phyloP scores from a whole-genome alignment of 2,329 filamentous ascomycete genomes.

The Exophiala lecanii-corni region DNA sequence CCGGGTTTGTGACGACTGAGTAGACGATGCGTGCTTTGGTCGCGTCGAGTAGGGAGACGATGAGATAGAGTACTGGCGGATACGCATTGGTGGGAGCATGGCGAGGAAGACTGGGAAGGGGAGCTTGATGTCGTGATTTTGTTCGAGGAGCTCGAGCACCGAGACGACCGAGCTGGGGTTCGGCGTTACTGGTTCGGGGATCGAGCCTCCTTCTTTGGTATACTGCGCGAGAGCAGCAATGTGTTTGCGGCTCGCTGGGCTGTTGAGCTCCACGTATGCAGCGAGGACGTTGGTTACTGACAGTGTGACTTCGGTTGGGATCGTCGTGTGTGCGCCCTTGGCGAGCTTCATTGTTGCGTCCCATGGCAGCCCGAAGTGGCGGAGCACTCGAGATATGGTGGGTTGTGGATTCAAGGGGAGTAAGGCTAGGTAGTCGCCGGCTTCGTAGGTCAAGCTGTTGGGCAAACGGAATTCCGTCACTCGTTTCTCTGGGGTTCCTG shows the following conservation, averaged over 20 bases:
- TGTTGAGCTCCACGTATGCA: slow-evolving; percentile 68
- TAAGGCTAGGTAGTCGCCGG: slow-evolving; percentile 72
- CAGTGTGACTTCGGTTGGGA: slow-evolving; percentile 54
- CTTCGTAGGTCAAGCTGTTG: slow-evolving; percentile 59
- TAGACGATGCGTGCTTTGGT: slow-evolving; percentile 62
- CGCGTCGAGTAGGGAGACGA: slow-evolving; percentile 63
- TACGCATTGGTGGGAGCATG: slow-evolving; percentile 71
- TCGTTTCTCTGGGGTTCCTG: slow-evolving; percentile 54
- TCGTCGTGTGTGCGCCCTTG: slow-evolving; percentile 47
- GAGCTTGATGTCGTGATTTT: slow-evolving; percentile 55
- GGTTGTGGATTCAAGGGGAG: slow-evolving; percentile 64
- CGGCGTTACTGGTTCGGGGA: slow-evolving; percentile 6
- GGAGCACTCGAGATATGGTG: slow-evolving; percentile 60
- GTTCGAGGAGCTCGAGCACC: slow-evolving; percentile 65
- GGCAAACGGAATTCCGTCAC: slow-evolving; percentile 66
- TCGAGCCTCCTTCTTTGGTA: slow-evolving; percentile 11
- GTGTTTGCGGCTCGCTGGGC: slow-evolving; percentile 63
- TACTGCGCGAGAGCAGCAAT: slow-evolving; percentile 16
- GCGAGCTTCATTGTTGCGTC: slow-evolving; percentile 62
- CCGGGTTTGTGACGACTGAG: slow-evolving; percentile 47
- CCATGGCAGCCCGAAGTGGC: slow-evolving; percentile 61
- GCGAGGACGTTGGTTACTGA: slow-evolving; percentile 61
- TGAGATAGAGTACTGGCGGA: slow-evolving; percentile 76
- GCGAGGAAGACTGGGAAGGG: slow-evolving; percentile 63
- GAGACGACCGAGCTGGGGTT: slow-evolving; percentile 11